Base-by-base conservation (phyloP, 495 filamentous ascomycete species). In the Barbatosphaeria neglecta region DNA sequence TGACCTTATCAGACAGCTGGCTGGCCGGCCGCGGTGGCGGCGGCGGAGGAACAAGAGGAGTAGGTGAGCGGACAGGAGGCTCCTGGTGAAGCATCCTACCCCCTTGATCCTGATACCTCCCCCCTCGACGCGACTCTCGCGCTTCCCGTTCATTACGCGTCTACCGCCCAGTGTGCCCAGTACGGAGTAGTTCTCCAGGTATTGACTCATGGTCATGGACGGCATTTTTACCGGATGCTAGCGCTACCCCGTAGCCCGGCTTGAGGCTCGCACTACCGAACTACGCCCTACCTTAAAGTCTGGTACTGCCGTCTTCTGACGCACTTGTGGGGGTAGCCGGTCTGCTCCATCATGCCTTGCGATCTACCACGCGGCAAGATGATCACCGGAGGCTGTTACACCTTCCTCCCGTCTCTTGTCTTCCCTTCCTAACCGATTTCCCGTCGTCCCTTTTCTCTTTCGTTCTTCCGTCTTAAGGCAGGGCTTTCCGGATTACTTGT, bases 361-460 rank as follows among this genome's bases (percentile, higher is more conserved):
- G 39, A 41, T 41, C 39, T 47, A 28, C 38, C 47, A 47, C n/a
- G 47, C 47, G 45, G 52, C 43, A 51, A 19, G 43, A 35, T 50
- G 57, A 49, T 52, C 58, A 47, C 42, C 46, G 22, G 37, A 37
- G 22, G 58, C 57, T 60, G 52, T 58, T 59, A 57, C 64, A 56
- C 50, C 49, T 53, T 60, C 60, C 56, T 62, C 56, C 53, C 54
- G 50, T 51, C 59, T 53, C 47, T 52, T 56, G 50, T 52, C 56
- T 50, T 39, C 20, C 19, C 22, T 54, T 52, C 52, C 25, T 37
- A 35, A 50, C 23, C 53, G 19, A n/a, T 62, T 57, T 53, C 54
- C 51, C 50, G 56, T 54, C 46, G 49, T 53, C 47, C 50, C 55
- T 50, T 33, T 43, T 38, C 53, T 55, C 54, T 57, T 48, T 59